Conservation (phyloP, 2,329 filamentous ascomycete species). For the Rhinocladiella similis region DNA sequence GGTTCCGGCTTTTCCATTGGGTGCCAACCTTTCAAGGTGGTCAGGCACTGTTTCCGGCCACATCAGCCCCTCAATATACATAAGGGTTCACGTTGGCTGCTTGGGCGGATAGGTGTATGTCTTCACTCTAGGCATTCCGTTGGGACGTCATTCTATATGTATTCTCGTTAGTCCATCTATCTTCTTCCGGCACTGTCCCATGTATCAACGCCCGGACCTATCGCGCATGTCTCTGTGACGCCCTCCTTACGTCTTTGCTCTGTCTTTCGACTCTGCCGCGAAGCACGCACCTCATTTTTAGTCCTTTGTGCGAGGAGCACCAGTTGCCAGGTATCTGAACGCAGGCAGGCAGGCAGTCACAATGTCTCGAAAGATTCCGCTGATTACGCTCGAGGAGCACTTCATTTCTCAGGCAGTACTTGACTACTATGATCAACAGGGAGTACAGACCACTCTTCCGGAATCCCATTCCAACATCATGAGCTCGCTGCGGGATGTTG, state of each 20-base stretch:
- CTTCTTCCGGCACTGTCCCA: neutral
- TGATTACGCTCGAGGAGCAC: slow-evolving; percentile 30
- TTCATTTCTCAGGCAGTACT: slow-evolving; percentile 22
- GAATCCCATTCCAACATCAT: slow-evolving; percentile 15
- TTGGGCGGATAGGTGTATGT: too few relatives aligned
- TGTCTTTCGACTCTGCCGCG: neutral
- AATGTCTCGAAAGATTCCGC: slow-evolving; percentile 20
- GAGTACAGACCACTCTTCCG: slow-evolving; percentile 10
- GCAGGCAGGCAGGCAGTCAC: neutral
- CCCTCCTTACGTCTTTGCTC: neutral
- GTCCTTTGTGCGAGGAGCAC: too few relatives aligned
- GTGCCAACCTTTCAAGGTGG: neutral
- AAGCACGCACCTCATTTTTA: neutral
- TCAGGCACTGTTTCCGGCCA: too few relatives aligned
- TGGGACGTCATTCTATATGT: neutral
- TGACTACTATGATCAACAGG: slow-evolving; percentile 18
- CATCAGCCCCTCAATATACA: too few relatives aligned
- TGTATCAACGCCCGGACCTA: neutral
- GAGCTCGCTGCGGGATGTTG: slow-evolving; percentile 21
- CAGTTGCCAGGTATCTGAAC: too few relatives aligned
- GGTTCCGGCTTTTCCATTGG: neutral
- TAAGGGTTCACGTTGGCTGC: too few relatives aligned
- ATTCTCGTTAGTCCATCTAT: neutral
- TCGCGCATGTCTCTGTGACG: neutral
- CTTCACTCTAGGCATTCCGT: neutral